Evolutionary conservation across 164 flowering plant genomes (phyloP), one percentile per base, ranked within the genome.

Genomic region (Warburgia ugandensis): DNA sequence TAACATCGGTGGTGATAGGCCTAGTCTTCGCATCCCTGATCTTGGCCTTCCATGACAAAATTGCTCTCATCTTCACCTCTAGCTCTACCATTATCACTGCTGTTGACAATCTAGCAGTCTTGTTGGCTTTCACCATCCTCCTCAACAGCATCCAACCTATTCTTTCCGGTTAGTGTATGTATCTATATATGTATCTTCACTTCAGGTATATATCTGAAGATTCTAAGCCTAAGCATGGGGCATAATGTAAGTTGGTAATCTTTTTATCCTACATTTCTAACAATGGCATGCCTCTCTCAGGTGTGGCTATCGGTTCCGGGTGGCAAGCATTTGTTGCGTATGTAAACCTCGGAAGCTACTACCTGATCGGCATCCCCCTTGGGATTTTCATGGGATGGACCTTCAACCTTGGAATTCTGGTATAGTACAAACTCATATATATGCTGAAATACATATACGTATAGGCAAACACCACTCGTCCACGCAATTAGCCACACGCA

Each of bases 251-350:
- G n/a, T n/a, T n/a, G n/a, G n/a, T n/a, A n/a, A n/a, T n/a, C n/a
- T n/a, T n/a, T n/a, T n/a, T n/a, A n/a, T n/a, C n/a, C n/a, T n/a
- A n/a, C n/a, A n/a, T n/a, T n/a, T n/a, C n/a, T n/a, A n/a, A n/a
- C n/a, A n/a, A n/a, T n/a, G n/a, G n/a, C n/a, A n/a, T n/a, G n/a
- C n/a, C n/a, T n/a, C n/a, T n/a, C n/a, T n/a, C 63, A 75, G 85
- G 86, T 12, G 85, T 82, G 57, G 90, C 90, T 3, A 77, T 85
- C 57, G 94, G 94, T 17, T 73, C 84, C 53, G 94, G 94, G 44
- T 82, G 94, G 94, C 94, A 85, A 69, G 80, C 68, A 16, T 52
- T 80, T 0, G 94, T 85, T 43, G 94, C 89, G 22, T 85, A 77
- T 61, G 87, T 85, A 25, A 85, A 85, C 56, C 58, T 85, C 6